Base-by-base conservation (phyloP, 805 yeast genomes). In the Sugiyamaella boreocaroliniensis region DNA sequence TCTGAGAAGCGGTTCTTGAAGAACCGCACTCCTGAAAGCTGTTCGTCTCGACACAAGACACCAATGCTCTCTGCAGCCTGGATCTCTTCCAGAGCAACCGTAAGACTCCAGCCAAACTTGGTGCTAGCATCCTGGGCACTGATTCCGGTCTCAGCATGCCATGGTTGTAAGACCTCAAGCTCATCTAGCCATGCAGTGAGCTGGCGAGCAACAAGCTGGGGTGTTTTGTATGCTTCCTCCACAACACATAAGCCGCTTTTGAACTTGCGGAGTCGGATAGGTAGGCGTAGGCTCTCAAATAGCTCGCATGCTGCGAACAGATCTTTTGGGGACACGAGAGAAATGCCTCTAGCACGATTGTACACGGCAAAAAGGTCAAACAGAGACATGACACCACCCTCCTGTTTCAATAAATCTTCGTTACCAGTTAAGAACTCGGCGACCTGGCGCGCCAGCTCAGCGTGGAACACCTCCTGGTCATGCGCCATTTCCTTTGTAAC, bases 361-460 rank as follows among this genome's bases (percentile, higher is more conserved):
- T 81, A 85, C 22, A 80, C 57, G 0, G 83, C 80, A 65, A 75
- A 86, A 16, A 85, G 62, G 59, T 85, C 92, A 48, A 79, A 75
- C 34, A 85, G 59, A 0, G 88, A 75, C 12, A 85, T 71, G 16
- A 82, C 70, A 1, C 86, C 87, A 45, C 83, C 83, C 47, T 75
- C 76, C 37, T 70, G 71, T 42, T 70, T 74, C 52, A 82, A 59
- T 20, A 82, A 55, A 10, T 32, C 37, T 32, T 32, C 37, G 48
- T 79, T 59, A 55, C 71, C 63, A 56, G 68, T 66, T 9, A 86
- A 70, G 65, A 81, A 89, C 60, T 86, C 96, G 42, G 88, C 82
- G 2, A 92, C 64, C 61, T 88, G 90, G 50, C 96, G 75, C 0
- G 97, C 79, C 15, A 89, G 70, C 61, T 89, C 96, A 54, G 67